Evolutionary conservation across 2,329 filamentous ascomycete genomes (phyloP).

Genomic region (Alternaria hordeiaustralica): DNA sequence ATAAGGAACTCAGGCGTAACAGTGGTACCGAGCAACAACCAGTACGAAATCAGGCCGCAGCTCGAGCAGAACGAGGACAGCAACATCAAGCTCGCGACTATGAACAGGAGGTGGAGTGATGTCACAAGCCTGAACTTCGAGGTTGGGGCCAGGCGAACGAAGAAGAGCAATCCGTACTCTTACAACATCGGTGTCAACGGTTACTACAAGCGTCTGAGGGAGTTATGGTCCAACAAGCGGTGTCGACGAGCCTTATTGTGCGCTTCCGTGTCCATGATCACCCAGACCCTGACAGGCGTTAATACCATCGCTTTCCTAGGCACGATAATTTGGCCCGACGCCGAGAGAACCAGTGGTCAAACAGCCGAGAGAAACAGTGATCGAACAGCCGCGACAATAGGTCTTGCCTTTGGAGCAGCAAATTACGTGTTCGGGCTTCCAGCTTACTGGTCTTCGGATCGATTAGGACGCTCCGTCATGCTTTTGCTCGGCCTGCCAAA

Average conservation of each 20-base stretch:
- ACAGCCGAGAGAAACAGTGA: too few species aligned
- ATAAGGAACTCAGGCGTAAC: neutral
- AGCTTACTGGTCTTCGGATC: conserved; percentile 29
- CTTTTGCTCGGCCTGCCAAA: conserved; percentile 26
- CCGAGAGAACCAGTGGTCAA: conserved; percentile 4
- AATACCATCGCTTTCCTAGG: conserved; percentile 26
- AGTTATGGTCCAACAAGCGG: conserved; percentile 25
- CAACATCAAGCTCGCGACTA: conserved; percentile 4
- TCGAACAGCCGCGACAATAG: conserved; percentile 20
- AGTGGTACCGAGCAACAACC: neutral
- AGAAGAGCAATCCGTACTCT: conserved; percentile 21
- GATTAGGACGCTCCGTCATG: conserved; percentile 27
- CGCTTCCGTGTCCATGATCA: conserved; percentile 27
- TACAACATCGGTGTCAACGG: conserved; percentile 33
- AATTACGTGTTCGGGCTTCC: conserved; percentile 28
- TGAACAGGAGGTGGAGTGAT: conserved; percentile 10
- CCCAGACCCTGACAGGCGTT: conserved; percentile 20
- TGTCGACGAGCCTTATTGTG: conserved; percentile 24
- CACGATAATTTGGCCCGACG: conserved; percentile 22
- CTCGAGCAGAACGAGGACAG: neutral
- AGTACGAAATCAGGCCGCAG: neutral
- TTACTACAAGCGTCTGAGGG: conserved; percentile 22
- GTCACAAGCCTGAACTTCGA: conserved; percentile 17
- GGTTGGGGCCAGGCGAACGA: neutral
- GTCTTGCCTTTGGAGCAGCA: conserved; percentile 24